Conservation (phyloP, 2,329 filamentous ascomycete genomes). For the Microdochium bolleyi region DNA sequence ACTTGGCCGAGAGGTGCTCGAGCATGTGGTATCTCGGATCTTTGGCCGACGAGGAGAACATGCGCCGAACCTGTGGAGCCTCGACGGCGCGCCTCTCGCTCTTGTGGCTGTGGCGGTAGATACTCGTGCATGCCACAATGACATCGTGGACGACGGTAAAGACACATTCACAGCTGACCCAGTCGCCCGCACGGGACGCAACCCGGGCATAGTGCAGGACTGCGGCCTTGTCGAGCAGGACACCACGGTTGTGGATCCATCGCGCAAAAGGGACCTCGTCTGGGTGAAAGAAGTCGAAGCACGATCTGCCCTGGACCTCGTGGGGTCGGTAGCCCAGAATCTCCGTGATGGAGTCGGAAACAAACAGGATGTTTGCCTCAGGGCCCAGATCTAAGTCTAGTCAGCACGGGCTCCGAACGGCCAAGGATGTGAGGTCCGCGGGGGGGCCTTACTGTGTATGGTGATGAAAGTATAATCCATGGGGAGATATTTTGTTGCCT, state of each 20-base stretch:
- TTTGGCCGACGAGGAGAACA: slow-evolving; percentile 73
- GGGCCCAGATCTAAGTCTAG: slow-evolving; percentile 54
- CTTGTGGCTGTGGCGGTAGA: slow-evolving; percentile 61
- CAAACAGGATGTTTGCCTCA: slow-evolving; percentile 74
- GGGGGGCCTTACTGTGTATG: neutral
- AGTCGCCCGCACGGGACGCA: slow-evolving; percentile 58
- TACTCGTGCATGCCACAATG: slow-evolving; percentile 73
- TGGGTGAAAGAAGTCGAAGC: slow-evolving; percentile 81
- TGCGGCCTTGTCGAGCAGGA: slow-evolving; percentile 76
- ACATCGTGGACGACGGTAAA: slow-evolving; percentile 87
- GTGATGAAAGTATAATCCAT: slow-evolving; percentile 1
- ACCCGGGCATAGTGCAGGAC: slow-evolving; percentile 75
- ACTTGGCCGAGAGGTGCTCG: slow-evolving; percentile 76
- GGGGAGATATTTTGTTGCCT: neutral
- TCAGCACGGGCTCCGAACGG: neutral
- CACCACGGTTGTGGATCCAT: slow-evolving; percentile 62
- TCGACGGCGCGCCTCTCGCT: slow-evolving; percentile 70
- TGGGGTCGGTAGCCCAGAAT: slow-evolving; percentile 63
- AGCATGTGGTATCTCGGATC: slow-evolving; percentile 89
- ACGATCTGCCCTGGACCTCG: slow-evolving; percentile 68
- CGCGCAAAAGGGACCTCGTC: slow-evolving; percentile 72
- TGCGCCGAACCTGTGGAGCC: slow-evolving; percentile 67
- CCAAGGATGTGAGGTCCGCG: too few relatives aligned
- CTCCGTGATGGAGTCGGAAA: slow-evolving; percentile 74
- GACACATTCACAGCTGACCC: slow-evolving; percentile 78